Conservation (phyloP, 1,284 basidiomycete genomes). For the Gymnopus androsaceus region DNA sequence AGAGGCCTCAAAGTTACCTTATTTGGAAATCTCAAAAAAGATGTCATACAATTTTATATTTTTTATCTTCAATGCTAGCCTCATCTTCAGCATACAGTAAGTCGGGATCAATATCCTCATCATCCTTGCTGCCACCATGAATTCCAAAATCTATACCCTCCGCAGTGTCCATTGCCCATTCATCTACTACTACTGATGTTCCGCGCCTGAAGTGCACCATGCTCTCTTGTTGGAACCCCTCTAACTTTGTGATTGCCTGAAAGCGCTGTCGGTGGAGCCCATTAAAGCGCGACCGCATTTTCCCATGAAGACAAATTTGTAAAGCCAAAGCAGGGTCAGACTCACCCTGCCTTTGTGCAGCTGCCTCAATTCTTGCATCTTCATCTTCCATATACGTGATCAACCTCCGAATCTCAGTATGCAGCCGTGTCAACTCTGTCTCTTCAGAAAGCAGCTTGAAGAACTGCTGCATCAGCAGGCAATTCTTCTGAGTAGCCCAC, state of each 20-base stretch:
- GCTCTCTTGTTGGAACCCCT: neutral
- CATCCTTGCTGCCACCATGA: no score
- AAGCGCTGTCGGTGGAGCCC: constrained; percentile 4
- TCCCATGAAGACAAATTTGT: constrained; percentile 6
- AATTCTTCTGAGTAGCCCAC: constrained; percentile 25
- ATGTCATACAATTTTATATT: no score
- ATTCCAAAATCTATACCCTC: no score
- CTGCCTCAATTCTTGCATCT: neutral
- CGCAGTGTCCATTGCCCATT: no score
- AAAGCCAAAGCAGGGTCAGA: constrained; percentile 10
- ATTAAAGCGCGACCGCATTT: neutral
- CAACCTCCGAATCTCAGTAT: constrained; percentile 27
- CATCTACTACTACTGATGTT: no score
- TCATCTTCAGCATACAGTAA: no score
- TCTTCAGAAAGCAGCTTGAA: constrained; percentile 27
- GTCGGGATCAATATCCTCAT: no score
- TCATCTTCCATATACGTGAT: constrained; percentile 27
- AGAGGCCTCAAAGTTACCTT: no score
- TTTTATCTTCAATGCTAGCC: no score
- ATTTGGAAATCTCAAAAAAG: no score
- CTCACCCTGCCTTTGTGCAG: neutral
- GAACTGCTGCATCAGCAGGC: constrained; percentile 21
- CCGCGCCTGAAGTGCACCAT: neutral
- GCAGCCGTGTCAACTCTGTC: constrained; percentile 26
- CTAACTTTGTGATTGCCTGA: neutral